Evolutionary conservation across 2,329 filamentous ascomycete species (phyloP), one percentile per base, ranked within the genome.

Genomic region (Cladophialophora exuberans): DNA sequence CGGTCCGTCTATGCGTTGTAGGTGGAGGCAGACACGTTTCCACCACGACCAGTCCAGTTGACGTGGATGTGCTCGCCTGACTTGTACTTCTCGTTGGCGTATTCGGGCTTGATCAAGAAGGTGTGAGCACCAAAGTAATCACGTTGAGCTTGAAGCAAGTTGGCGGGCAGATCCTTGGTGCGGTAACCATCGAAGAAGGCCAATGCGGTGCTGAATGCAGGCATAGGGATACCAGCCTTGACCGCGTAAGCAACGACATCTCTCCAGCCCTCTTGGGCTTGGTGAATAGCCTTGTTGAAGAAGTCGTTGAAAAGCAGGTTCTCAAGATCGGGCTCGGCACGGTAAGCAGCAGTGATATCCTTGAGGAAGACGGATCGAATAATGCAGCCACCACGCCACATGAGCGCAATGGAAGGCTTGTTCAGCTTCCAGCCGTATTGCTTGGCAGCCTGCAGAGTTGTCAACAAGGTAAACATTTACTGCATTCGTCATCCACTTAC

Each of bases 331-430:
- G 90, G 89, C 82, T 97, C 86, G 66, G 84, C 86, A 79, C 93
- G 93, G 86, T 97, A 99, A 50, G 94, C 94, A 65, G 87, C 87
- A 68, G 94, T 99, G 79, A 99, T 99, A 76, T 99, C 93, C 87
- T 97, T 97, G 65, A 99, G 82, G 90, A 99, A 99, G 72, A 99
- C 94, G 65, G 94, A 97, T 76, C 94, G 93, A 80, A 99, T 99
- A 70, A 99, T 99, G 85, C 94, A 99, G 68, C 94, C 94, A 80
- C 94, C 94, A 75, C 94, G 90, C 94, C 94, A 99, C 94, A 99
- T 99, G 73, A 99, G 88, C 68, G 94, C 94, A 71, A 99, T 99
- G 69, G 95, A 96, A 64, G 94, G 94, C 88, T 97, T 97, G 88
- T 99, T 97, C 67, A 99, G 88, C 85, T 97, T 97, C 94, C 94